Percentiles rank a stretch among this genome's conserved stretches.
Conservation (phyloP, 495 filamentous ascomycete species). For the Neurospora sp. region DNA sequence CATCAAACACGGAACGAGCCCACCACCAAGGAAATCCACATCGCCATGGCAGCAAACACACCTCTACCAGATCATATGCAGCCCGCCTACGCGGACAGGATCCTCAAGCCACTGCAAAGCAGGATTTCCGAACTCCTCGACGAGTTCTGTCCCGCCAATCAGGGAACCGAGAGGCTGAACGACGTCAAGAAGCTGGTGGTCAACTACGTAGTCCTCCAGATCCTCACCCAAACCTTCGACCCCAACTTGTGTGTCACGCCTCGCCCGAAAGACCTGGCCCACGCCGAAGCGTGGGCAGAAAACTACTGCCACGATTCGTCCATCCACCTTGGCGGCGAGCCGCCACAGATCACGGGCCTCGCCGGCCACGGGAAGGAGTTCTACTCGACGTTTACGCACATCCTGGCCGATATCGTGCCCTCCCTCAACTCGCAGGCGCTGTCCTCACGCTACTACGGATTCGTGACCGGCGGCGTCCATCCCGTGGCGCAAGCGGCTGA, state of each 20-base stretch:
- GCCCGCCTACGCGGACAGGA: not conserved
- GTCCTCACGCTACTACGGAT: slow-evolving; percentile 69
- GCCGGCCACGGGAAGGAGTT: not conserved
- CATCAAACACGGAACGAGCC: not conserved
- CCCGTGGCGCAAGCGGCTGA: slow-evolving; percentile 81
- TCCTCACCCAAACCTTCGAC: not conserved
- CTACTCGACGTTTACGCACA: slow-evolving; percentile 22
- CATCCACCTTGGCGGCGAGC: not conserved
- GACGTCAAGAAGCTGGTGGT: not conserved
- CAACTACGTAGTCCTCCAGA: not conserved
- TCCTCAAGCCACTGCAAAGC: not conserved
- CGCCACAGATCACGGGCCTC: not conserved
- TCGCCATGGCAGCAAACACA: not conserved
- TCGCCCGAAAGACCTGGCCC: not conserved
- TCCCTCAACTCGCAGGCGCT: slow-evolving; percentile 53
- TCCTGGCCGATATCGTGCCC: slow-evolving; percentile 53
- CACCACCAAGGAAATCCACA: not conserved
- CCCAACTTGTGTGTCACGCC: not conserved
- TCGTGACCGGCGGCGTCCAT: slow-evolving; percentile 73
- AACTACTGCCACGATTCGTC: not conserved
- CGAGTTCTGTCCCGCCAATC: not conserved
- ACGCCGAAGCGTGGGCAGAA: not conserved
- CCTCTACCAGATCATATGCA: not conserved
- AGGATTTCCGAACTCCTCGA: not conserved
- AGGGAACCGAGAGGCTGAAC: not conserved